phyloP scores from a whole-genome alignment of 306 rosid genomes.

The Canavalia ensiformis region DNA sequence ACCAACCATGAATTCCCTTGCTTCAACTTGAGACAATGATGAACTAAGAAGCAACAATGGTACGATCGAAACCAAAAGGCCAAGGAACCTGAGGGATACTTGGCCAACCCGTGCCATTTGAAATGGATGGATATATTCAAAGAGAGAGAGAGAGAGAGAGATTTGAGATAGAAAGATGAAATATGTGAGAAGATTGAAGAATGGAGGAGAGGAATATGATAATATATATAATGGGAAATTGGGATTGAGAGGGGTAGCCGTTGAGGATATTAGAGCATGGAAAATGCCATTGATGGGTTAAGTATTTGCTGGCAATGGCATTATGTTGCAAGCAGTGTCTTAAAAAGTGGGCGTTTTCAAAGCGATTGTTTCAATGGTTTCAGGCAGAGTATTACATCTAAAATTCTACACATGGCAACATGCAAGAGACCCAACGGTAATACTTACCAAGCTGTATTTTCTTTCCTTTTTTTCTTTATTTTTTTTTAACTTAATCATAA shows the following conservation, averaged over 20 bases:
- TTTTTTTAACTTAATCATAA: too few species aligned
- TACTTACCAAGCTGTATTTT: neutral
- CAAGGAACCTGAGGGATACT: conserved; percentile 4
- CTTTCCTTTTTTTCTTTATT: neutral
- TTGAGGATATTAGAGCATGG: conserved; percentile 48
- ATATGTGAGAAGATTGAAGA: neutral
- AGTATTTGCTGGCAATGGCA: conserved; percentile 27
- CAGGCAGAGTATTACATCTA: too few species aligned
- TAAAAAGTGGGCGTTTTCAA: neutral
- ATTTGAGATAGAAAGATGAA: neutral
- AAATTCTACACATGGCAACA: neutral
- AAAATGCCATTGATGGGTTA: conserved; percentile 3
- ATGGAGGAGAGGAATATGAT: neutral
- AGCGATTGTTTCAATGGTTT: neutral
- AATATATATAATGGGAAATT: conserved; percentile 23
- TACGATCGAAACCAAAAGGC: conserved; percentile 35
- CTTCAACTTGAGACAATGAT: conserved; percentile 36
- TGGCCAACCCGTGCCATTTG: conserved; percentile 4
- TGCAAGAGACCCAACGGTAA: conserved; percentile 20
- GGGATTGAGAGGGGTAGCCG: conserved; percentile 48
- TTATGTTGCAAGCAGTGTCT: neutral
- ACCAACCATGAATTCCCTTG: conserved; percentile 59
- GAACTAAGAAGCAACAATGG: conserved; percentile 36
- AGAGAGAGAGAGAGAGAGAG: neutral
- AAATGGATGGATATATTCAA: neutral